phyloP scores from a whole-genome alignment of 305 asterid genomes.

The Stenogyne calaminthoides region DNA sequence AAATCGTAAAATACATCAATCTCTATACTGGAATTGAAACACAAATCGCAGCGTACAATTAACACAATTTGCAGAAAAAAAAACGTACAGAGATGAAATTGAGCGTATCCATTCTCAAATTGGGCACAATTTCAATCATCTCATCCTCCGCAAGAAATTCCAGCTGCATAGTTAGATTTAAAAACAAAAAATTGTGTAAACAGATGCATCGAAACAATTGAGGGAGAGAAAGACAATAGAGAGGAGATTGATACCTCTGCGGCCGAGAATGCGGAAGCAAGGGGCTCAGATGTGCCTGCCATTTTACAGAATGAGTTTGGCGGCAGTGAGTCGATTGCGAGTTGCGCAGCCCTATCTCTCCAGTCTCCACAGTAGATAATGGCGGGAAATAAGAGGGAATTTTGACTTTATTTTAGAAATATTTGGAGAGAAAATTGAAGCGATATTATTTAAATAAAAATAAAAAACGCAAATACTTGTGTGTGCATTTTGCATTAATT shows the following conservation, averaged over 20 bases:
- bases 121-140: slow-evolving; percentile 72
- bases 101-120: slow-evolving; percentile 76
- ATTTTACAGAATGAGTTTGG: slow-evolving; percentile 33
- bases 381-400: too few species aligned
- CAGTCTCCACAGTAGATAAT: too few species aligned
- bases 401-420: background rate
- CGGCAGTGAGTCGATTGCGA: too few species aligned
- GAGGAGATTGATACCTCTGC: slow-evolving; percentile 57
- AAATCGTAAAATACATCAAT: background rate
- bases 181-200: background rate
- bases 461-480: too few species aligned
- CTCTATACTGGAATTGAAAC: background rate
- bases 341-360: too few species aligned
- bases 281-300: slow-evolving; percentile 60
- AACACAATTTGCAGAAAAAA: slow-evolving; percentile 9
- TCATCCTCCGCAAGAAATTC: slow-evolving; percentile 98
- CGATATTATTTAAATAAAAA: too few species aligned
- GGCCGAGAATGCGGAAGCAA: slow-evolving; percentile 67
- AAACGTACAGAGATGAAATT: slow-evolving; percentile 74
- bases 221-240: background rate
- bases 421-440: background rate
- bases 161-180: slow-evolving; percentile 51
- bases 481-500: too few species aligned
- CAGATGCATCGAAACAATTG: background rate
- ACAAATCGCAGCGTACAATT: background rate